Conservation (phyloP, 1,284 basidiomycete genomes). For the Pseudozyma sp. region DNA sequence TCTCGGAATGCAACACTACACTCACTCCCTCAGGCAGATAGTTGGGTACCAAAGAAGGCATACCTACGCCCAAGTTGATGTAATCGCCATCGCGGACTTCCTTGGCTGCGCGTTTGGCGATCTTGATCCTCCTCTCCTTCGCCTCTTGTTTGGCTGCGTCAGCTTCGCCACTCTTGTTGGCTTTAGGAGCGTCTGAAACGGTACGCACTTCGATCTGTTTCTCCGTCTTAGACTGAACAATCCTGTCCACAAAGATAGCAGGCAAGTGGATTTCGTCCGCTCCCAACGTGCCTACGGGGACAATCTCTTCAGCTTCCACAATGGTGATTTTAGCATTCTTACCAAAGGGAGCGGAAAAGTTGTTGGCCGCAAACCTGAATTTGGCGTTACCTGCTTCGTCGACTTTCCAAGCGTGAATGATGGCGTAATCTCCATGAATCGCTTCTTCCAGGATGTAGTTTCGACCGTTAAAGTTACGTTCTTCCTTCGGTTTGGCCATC, state of each 20-base stretch:
- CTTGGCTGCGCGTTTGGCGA: slow-evolving; percentile 60
- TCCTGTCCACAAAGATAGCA: slow-evolving; percentile 62
- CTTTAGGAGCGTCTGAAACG: slow-evolving; percentile 47
- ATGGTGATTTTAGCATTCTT: slow-evolving; percentile 66
- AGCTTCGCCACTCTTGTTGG: slow-evolving; percentile 1
- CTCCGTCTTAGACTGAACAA: slow-evolving; percentile 52
- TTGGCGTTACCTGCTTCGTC: slow-evolving; percentile 76
- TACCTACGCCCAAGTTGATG: slow-evolving; percentile 66
- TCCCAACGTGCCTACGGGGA: slow-evolving; percentile 56
- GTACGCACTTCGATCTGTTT: slow-evolving; percentile 63
- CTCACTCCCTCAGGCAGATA: slow-evolving; percentile 62
- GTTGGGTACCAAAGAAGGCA: slow-evolving; percentile 65
- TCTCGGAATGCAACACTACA: slow-evolving; percentile 64
- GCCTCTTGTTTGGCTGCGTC: slow-evolving; percentile 48
- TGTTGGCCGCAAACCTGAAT: slow-evolving; percentile 68
- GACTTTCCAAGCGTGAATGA: slow-evolving; percentile 93
- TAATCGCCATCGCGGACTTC: slow-evolving; percentile 65
- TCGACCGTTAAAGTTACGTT: slow-evolving; percentile 82
- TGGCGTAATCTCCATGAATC: slow-evolving; percentile 86
- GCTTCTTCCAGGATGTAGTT: slow-evolving; percentile 88
- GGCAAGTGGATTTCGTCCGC: slow-evolving; percentile 64
- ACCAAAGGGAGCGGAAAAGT: slow-evolving; percentile 64
- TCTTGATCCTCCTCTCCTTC: slow-evolving; percentile 40
- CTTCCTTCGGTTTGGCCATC: slow-evolving; percentile 75
- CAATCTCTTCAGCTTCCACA: slow-evolving; percentile 66